Base-by-base conservation (phyloP, 2,329 filamentous ascomycete species). In the Zasmidium citrigriseum region DNA sequence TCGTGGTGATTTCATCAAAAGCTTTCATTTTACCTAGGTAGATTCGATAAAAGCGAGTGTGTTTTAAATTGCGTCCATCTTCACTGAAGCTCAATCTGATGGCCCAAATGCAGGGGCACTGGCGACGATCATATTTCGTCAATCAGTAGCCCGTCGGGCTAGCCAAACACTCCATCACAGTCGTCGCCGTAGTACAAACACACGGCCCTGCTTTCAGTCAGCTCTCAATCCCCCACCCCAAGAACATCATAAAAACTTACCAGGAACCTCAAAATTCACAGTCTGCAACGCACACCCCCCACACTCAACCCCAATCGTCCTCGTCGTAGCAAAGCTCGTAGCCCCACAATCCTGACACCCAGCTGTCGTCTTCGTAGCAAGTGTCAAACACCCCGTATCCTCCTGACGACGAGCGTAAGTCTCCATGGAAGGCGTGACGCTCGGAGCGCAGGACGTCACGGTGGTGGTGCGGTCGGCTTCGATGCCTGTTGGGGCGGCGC, bases 301-400 rank as follows among this genome's bases (percentile, higher is more conserved):
- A 24, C 53, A 55, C 20, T 55, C 53, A 3, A 55, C 45, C n/a
- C 46, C 27, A 18, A 41, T 25, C 11, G 53, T 55, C 45, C n/a
- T 23, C 16, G 46, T 49, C 16, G 24, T 20, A 24, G 47, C 41
- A 41, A 41, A 41, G 18, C 11, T 12, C 9, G 18, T 44, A 21
- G 34, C 24, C 7, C 53, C 53, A 29, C 53, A 55, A 21, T 55
- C 53, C 16, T 45, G 44, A 45, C 53, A 55, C 14, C 23, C 53
- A 14, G 23, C 16, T 5, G 21, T 21, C 14, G 29, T 41, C 27
- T 55, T 55, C 9, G 53, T 55, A 14, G 23, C 20, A 12, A 45
- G 27, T 5, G 44, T 55, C 22, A 24, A 27, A 25, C 9, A 25
- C 21, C 14, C 27, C 16, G n/a, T 49, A 12, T 14, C 22, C 25